These are phyloP conservation scores for Neonectria neomacrospora DNA, from an alignment of 2,329 filamentous ascomycete genomes.

Conservation along the genomic window DNA sequence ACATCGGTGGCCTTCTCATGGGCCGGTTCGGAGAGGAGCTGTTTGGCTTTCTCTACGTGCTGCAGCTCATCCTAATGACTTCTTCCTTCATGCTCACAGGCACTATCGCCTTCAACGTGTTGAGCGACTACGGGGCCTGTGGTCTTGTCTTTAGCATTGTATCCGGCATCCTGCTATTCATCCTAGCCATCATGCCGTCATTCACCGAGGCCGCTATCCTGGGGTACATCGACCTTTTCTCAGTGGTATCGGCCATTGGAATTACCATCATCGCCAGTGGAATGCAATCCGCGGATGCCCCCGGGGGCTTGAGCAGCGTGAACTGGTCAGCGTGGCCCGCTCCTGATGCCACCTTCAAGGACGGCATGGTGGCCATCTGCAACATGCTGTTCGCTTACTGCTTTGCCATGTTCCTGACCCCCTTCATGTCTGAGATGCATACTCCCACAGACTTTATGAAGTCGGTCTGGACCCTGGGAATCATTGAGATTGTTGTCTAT, in stretches of 20 bases:
- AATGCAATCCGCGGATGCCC: background rate
- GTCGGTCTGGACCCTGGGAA: slow-evolving; percentile 67
- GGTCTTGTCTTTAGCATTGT: slow-evolving; percentile 49
- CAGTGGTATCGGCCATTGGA: slow-evolving; percentile 65
- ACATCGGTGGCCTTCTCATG: slow-evolving; percentile 68
- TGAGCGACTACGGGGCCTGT: slow-evolving; percentile 41
- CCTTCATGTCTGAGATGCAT: slow-evolving; percentile 30
- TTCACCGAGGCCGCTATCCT: slow-evolving; percentile 50
- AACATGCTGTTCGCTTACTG: slow-evolving; percentile 56
- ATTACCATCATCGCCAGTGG: slow-evolving; percentile 32
- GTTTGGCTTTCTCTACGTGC: slow-evolving; percentile 41
- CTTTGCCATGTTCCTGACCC: slow-evolving; percentile 22
- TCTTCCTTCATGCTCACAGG: slow-evolving; percentile 75
- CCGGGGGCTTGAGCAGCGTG: background rate
- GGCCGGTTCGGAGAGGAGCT: slow-evolving; percentile 68
- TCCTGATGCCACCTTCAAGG: slow-evolving; percentile 55
- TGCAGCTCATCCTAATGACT: slow-evolving; percentile 72
- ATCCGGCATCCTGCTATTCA: slow-evolving; percentile 51
- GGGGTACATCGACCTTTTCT: slow-evolving; percentile 59
- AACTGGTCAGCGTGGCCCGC: slow-evolving; percentile 51
- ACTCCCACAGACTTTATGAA: slow-evolving; percentile 54
- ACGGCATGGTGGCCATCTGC: slow-evolving; percentile 66
- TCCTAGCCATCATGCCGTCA: slow-evolving; percentile 53
- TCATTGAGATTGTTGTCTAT: slow-evolving; percentile 69
- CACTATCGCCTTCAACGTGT: slow-evolving; percentile 65